Conservation (phyloP, 306 rosid genomes). For the Quercus variabilis region DNA sequence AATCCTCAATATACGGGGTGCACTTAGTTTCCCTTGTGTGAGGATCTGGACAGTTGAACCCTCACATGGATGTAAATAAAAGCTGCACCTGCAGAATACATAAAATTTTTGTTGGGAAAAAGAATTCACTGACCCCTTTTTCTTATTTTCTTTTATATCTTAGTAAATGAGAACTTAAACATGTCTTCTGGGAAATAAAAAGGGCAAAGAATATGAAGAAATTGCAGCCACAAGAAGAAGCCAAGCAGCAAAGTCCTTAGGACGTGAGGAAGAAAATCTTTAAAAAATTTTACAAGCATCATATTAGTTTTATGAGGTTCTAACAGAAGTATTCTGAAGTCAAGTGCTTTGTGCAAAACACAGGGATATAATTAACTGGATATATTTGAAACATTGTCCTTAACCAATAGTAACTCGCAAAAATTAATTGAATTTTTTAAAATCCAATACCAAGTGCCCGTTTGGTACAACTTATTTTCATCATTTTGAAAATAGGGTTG, state of each 20-base stretch:
- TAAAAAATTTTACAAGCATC: conserved; percentile 8
- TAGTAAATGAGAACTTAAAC: conserved; percentile 2
- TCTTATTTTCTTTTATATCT: conserved; percentile 3
- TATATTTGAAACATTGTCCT: conserved; percentile 11
- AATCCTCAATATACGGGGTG: conserved; percentile 93
- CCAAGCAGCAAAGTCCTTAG: conserved; percentile 4
- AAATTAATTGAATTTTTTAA: too few relatives aligned
- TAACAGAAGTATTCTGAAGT: conserved; percentile 2
- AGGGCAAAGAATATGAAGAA: background rate
- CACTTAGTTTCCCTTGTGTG: conserved; percentile 96
- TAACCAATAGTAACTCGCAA: conserved; percentile 1
- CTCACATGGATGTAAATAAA: conserved; percentile 93
- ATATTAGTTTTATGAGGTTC: conserved; percentile 3
- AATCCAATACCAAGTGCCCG: too few relatives aligned
- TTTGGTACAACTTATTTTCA: background rate
- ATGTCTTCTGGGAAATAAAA: background rate
- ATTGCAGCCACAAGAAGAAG: conserved; percentile 7
- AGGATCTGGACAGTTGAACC: conserved; percentile 85
- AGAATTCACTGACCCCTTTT: background rate
- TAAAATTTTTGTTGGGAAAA: background rate
- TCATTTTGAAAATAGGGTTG: background rate
- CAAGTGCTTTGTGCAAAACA: conserved; percentile 11
- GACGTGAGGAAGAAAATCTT: conserved; percentile 2
- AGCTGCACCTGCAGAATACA: conserved; percentile 73
- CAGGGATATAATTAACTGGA: background rate